phyloP scores from a whole-genome alignment of 2,329 filamentous ascomycete genomes.

The Podosphaera leucotricha region DNA sequence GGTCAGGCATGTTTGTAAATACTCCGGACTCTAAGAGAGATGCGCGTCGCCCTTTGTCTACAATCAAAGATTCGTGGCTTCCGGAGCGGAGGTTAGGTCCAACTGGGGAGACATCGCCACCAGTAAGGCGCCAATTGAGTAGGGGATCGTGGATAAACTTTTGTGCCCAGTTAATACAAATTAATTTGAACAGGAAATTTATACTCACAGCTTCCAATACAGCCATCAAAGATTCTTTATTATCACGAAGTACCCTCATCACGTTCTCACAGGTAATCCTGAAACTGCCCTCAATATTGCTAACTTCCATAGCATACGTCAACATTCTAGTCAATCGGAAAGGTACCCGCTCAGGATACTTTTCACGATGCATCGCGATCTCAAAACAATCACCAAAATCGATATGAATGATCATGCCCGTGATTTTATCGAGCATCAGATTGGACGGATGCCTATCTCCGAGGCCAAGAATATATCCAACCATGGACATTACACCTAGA shows the following conservation, averaged over 20 bases:
- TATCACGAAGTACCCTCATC: conserved; percentile 87
- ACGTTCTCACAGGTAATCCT: conserved; percentile 95
- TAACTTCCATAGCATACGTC: conserved; percentile 99
- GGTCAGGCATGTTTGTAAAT: conserved; percentile 26
- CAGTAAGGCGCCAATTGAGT: conserved; percentile 75
- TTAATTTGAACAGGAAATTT: neutral
- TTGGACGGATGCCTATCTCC: conserved; percentile 96
- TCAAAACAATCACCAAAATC: conserved; percentile 99
- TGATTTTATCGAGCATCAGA: conserved; percentile 85
- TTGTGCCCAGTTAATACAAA: neutral
- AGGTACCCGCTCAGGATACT: conserved; percentile 90
- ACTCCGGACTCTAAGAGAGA: conserved; percentile 45
- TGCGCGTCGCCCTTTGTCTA: conserved; percentile 29
- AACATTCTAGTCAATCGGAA: conserved; percentile 98
- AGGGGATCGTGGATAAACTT: conserved; percentile 99
- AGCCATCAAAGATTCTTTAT: conserved; percentile 97
- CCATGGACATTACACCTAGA: conserved; percentile 99
- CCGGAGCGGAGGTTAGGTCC: conserved; percentile 45
- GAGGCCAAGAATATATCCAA: conserved; percentile 94
- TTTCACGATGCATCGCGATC: conserved; percentile 97
- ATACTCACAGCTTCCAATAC: conserved; percentile 80
- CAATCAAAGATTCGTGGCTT: conserved; percentile 27
- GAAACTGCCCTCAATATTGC: conserved; percentile 98
- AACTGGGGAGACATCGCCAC: conserved; percentile 30
- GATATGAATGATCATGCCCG: conserved; percentile 93